Conservation (phyloP, 106 monocot genomes). For the Apostasia ramifera region DNA sequence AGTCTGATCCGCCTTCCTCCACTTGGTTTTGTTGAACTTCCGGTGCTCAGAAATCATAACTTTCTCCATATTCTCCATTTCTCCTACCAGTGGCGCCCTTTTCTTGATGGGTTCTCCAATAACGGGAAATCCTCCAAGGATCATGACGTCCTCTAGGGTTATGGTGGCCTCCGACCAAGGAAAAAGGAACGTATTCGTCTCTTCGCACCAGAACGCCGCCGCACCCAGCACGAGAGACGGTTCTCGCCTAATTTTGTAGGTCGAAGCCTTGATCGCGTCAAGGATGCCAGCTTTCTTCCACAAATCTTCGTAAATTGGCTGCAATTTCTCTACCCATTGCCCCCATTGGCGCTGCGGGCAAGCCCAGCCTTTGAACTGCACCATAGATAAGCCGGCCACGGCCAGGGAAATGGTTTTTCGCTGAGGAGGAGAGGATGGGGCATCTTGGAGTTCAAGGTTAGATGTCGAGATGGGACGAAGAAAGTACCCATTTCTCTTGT, state of each 20-base stretch:
- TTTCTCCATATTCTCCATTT: constrained; percentile 22
- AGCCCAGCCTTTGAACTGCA: constrained; percentile 56
- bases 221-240: constrained; percentile 29
- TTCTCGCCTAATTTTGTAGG: constrained; percentile 34
- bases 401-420: constrained; percentile 7
- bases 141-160: constrained; percentile 59
- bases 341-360: constrained; percentile 37
- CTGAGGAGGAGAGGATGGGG: constrained; percentile 9
- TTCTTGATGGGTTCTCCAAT: constrained; percentile 36
- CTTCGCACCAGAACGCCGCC: constrained; percentile 43
- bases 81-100: constrained; percentile 15
- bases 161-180: constrained; percentile 74
- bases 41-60: constrained; percentile 30
- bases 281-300: constrained; percentile 63
- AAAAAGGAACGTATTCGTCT: constrained; percentile 65
- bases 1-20: constrained; percentile 59
- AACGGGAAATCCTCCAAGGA: constrained; percentile 53
- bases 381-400: not conserved
- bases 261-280: constrained; percentile 51
- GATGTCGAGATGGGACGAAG: constrained; percentile 23
- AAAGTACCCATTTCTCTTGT: constrained; percentile 49
- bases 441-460: constrained; percentile 1
- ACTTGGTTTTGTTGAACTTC: constrained; percentile 35
- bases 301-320: constrained; percentile 20
- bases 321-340: constrained; percentile 56